phyloP scores from a whole-genome alignment of 2,329 filamentous ascomycete species.

The Phyllachora maydis region DNA sequence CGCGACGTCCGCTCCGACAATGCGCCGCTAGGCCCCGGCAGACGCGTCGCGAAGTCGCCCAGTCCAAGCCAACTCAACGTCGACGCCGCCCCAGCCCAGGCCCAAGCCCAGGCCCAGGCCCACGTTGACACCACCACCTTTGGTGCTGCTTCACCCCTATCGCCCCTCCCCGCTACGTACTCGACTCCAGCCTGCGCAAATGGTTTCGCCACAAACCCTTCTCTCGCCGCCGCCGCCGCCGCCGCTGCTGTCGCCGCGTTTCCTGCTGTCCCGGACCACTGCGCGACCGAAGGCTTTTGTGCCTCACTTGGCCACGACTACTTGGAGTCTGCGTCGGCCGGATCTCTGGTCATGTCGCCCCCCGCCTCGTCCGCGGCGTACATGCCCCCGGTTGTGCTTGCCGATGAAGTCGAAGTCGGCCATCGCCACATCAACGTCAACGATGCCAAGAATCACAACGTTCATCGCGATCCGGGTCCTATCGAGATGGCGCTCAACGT shows the following conservation, averaged over 20 bases:
- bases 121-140: no score
- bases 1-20: constrained; percentile 68
- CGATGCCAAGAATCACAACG: constrained; percentile 42
- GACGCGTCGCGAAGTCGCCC: constrained; percentile 29
- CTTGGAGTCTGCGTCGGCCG: no score
- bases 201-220: constrained; percentile 13
- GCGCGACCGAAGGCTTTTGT: constrained; percentile 26
- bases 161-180: no score
- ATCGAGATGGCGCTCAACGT: constrained; percentile 69
- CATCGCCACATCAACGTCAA: constrained; percentile 53
- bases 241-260: no score
- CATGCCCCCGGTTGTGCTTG: no score
- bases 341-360: no score
- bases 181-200: constrained; percentile 15
- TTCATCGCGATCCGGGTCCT: constrained; percentile 51
- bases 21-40: constrained; percentile 63
- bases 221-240: no score
- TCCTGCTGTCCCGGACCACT: no score
- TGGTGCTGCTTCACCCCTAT: no score
- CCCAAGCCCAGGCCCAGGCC: no score
- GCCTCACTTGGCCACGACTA: constrained; percentile 13
- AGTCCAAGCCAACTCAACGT: constrained; percentile 22
- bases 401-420: constrained; percentile 25
- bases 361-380: no score
- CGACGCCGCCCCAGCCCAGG: constrained; percentile 8